phyloP scores from a whole-genome alignment of 768 basidiomycete genomes.

The Boletus coccyginus region DNA sequence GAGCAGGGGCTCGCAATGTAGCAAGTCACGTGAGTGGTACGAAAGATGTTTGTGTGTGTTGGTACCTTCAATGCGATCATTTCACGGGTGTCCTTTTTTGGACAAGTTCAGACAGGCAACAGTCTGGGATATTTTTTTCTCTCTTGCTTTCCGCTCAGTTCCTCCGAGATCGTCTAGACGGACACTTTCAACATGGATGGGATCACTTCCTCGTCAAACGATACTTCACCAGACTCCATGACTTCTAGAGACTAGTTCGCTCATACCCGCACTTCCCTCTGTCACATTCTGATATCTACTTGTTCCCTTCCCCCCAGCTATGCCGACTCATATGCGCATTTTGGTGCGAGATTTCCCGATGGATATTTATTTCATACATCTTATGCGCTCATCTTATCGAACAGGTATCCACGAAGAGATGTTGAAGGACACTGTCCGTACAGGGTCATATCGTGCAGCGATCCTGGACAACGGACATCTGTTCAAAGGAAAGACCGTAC shows the following conservation, averaged over 20 bases:
- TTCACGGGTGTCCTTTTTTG: conserved; percentile 4
- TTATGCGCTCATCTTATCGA: conserved; percentile 3
- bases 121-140: neutral
- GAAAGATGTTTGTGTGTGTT: conserved; percentile 14
- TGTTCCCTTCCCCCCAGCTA: conserved; percentile 58
- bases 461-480: conserved; percentile 94
- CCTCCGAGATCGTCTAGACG: conserved; percentile 2
- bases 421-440: conserved; percentile 96
- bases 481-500: conserved; percentile 94
- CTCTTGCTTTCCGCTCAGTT: neutral
- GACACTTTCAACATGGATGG: conserved; percentile 25
- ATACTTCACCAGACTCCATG: conserved; percentile 47
- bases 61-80: conserved; percentile 8
- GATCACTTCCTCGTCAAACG: conserved; percentile 29
- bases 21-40: conserved; percentile 20
- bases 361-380: neutral
- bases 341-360: conserved; percentile 51
- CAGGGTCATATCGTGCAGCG: conserved; percentile 90
- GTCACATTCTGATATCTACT: conserved; percentile 36
- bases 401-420: conserved; percentile 98
- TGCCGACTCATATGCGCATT: conserved; percentile 95
- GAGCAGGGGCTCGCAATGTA: neutral
- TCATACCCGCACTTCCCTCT: conserved; percentile 28
- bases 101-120: neutral
- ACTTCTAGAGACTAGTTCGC: conserved; percentile 88